phyloP scores from a whole-genome alignment of 2,329 filamentous ascomycete genomes.

The Grosmannia serpens region DNA sequence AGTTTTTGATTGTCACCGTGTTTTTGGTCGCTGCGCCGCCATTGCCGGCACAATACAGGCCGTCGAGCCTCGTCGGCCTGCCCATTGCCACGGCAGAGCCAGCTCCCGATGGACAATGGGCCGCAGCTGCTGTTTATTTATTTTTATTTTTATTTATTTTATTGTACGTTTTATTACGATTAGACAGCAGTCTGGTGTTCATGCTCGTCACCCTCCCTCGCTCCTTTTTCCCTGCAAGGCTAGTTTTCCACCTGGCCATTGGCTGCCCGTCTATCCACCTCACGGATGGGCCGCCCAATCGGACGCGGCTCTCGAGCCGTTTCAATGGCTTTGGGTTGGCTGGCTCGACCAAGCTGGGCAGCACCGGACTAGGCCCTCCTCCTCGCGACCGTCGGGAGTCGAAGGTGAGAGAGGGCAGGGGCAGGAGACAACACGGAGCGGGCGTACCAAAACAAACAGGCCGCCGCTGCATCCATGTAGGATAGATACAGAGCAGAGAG shows the following conservation, averaged over 20 bases:
- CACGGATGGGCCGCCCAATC: neutral
- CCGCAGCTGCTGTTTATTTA: too few species aligned
- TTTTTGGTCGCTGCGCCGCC: neutral
- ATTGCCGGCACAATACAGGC: neutral
- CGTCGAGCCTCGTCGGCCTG: neutral
- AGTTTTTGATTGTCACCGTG: neutral
- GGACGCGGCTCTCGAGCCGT: neutral
- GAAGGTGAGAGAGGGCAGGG: neutral
- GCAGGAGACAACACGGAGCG: neutral
- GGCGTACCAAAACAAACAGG: neutral
- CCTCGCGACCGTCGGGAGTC: neutral
- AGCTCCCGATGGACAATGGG: neutral
- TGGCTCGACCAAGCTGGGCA: neutral
- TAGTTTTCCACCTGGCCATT: conserved; percentile 3
- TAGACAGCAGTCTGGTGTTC: neutral
- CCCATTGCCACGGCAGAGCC: neutral
- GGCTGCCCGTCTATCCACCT: neutral
- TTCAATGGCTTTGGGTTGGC: neutral
- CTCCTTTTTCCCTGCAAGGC: conserved; percentile 1
- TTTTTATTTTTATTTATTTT: too few species aligned
- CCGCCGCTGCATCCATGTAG: neutral
- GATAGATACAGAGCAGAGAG: too few species aligned
- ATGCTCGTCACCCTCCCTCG: neutral
- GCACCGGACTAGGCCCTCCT: neutral
- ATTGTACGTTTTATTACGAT: too few species aligned